Base-by-base conservation (phyloP, 306 rosid species). In the Prunus mume region DNA sequence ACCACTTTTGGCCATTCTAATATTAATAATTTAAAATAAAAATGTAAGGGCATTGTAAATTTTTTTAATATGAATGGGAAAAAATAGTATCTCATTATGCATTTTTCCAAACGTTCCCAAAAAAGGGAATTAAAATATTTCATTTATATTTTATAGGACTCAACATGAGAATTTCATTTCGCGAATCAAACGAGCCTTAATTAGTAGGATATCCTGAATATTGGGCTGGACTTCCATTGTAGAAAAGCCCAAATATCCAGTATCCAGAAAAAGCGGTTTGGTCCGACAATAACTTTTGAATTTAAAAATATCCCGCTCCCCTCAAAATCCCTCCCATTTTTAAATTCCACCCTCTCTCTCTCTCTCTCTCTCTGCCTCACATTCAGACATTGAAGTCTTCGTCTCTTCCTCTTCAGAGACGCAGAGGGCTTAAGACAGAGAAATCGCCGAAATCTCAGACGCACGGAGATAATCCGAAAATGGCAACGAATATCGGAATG, bases 401-500 rank as follows among this genome's bases (percentile, higher is more conserved):
- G 9, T 6, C 24, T 6, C 51, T 43, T 15, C 18, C 52, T 17
- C 12, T 13, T 15, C 2, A 27, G 65, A 25, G 34, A 27, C 32
- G 18, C 38, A 8, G 45, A 28, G 68, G 1, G 12, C n/a, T 34
- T 18, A 25, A 56, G 27, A 56, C 62, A 65, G 12, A 24, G n/a
- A 18, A 24, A 43, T 22, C 72, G 3, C 64, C 2, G 13, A 27
- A 27, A 69, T 43, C 57, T 17, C 28, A 19, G 20, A 20, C 2
- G 9, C 43, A 38, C 43, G 7, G 0, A 38, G 9, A 38, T 38
- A 38, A 15, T 51, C 55, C 3, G 34, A 61, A 50, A 28, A 95
- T 95, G 99, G 99, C 97, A 24, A 95, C 97, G 22, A 89, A 87
- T 20, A 95, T 92, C 6, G 99, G 99, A 3, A 92, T 92, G 81